phyloP scores from a whole-genome alignment of 2,329 filamentous ascomycete genomes.

The Beauveria bassiana region DNA sequence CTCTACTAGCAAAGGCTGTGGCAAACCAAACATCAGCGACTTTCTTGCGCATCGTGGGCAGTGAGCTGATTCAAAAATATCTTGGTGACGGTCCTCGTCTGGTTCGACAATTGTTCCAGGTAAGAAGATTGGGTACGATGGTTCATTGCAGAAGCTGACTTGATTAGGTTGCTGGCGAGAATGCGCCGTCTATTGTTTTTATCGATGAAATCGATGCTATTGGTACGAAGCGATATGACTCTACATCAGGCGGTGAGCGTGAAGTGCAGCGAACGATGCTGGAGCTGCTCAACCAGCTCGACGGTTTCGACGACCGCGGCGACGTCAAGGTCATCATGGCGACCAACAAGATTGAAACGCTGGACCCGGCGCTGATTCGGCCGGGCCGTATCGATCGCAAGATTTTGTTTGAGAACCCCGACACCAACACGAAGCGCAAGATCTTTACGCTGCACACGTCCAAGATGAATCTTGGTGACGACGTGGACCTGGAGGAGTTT shows the following conservation, averaged over 20 bases:
- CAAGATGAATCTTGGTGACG: constrained; percentile 94
- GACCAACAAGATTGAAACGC: constrained; percentile 98
- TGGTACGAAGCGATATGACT: constrained; percentile 97
- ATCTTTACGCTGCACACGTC: constrained; percentile 97
- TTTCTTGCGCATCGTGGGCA: constrained; percentile 94
- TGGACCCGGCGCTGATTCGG: constrained; percentile 92
- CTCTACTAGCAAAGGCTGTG: constrained; percentile 88
- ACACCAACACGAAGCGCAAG: constrained; percentile 91
- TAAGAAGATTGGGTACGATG: constrained; percentile 24
- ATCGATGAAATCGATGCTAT: constrained; percentile 99
- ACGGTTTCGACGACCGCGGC: constrained; percentile 96
- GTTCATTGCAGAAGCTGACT: neutral
- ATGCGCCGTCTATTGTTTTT: constrained; percentile 94
- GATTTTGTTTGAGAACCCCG: constrained; percentile 65
- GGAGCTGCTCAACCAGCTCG: constrained; percentile 94
- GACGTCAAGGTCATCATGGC: constrained; percentile 99
- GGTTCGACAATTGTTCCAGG: constrained; percentile 91
- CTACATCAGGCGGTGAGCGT: constrained; percentile 90
- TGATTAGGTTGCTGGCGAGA: constrained; percentile 75
- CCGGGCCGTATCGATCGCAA: constrained; percentile 98
- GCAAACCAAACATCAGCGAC: constrained; percentile 99
- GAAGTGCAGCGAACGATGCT: constrained; percentile 98
- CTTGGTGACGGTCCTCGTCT: constrained; percentile 90
- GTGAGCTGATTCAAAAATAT: constrained; percentile 97
- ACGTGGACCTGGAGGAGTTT: constrained; percentile 98